These are phyloP conservation scores for Pichia cactophila DNA, from an alignment of 1,139 yeast species.

Conservation along the genomic window DNA sequence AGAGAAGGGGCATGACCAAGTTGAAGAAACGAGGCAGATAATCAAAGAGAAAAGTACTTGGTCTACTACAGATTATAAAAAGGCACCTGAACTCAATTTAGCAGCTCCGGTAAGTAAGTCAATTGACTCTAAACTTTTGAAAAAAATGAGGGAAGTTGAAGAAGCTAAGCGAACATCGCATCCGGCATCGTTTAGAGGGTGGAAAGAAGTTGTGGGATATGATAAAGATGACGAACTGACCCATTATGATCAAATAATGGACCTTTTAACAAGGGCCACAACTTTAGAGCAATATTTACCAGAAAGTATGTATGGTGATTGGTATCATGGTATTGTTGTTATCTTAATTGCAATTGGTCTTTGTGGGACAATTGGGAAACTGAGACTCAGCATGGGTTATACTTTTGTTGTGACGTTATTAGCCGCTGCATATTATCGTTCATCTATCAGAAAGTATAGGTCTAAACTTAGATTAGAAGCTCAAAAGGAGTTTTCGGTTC, in stretches of 20 bases:
- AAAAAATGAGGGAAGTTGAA: conserved; percentile 25
- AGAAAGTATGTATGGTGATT: conserved; percentile 74
- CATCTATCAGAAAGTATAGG: conserved; percentile 77
- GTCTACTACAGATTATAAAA: not conserved
- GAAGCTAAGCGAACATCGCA: conserved; percentile 44
- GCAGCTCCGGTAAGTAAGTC: conserved; percentile 24
- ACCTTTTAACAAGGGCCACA: conserved; percentile 60
- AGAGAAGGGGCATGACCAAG: not conserved
- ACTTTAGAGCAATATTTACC: conserved; percentile 63
- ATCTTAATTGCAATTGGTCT: conserved; percentile 57
- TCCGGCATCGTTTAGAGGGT: conserved; percentile 71
- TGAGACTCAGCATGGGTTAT: conserved; percentile 72
- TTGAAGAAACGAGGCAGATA: not conserved
- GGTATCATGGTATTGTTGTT: conserved; percentile 84
- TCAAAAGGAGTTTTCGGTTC: conserved; percentile 77
- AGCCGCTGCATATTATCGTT: conserved; percentile 64
- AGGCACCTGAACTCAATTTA: conserved; percentile 5
- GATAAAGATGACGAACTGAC: conserved; percentile 59
- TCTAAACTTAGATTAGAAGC: conserved; percentile 66
- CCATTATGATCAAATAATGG: conserved; percentile 61
- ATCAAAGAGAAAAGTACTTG: not conserved
- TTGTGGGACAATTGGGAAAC: conserved; percentile 75
- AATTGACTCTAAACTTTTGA: conserved; percentile 23
- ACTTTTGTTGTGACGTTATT: conserved; percentile 61
- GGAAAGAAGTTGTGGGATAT: conserved; percentile 93